Percentiles rank a stretch among this genome's conserved stretches.
Evolutionary conservation across 805 yeast genomes (phyloP).

Genomic region (Zygosaccharomyces gambellarensis): DNA sequence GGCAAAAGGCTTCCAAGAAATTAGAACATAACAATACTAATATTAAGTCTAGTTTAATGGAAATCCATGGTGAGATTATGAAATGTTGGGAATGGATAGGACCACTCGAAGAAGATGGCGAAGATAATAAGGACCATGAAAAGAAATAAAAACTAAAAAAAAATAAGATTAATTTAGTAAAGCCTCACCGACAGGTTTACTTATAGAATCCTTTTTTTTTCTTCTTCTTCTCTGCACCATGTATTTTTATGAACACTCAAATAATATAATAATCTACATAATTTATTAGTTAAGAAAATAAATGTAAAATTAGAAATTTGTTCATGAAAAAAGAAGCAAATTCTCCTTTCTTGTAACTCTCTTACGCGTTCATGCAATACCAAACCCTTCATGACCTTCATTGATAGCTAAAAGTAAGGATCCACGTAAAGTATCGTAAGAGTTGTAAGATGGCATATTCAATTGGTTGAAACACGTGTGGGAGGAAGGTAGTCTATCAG

Average conservation of each 20-base stretch:
- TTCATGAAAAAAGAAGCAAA: not conserved
- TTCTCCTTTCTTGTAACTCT: not conserved
- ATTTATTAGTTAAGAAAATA: not conserved
- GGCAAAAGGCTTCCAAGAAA: slow-evolving; percentile 52
- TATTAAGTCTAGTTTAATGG: slow-evolving; percentile 57
- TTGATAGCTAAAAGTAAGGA: slow-evolving; percentile 78
- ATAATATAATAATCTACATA: not conserved
- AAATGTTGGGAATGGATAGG: slow-evolving; percentile 86
- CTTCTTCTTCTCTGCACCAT: not conserved
- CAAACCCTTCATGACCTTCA: slow-evolving; percentile 96
- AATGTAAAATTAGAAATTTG: not conserved
- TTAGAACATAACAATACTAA: slow-evolving; percentile 61
- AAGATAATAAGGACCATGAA: not conserved
- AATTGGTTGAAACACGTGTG: slow-evolving; percentile 97
- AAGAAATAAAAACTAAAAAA: not conserved
- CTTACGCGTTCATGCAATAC: slow-evolving; percentile 35
- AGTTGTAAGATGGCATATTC: slow-evolving; percentile 87
- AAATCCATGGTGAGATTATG: slow-evolving; percentile 81
- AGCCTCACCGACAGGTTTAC: not conserved
- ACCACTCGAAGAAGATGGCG: slow-evolving; percentile 12
- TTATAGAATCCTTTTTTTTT: not conserved
- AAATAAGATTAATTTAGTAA: too few species aligned
- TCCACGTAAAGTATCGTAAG: slow-evolving; percentile 79
- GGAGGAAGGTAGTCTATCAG: slow-evolving; percentile 86
- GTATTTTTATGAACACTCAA: not conserved